Conservation (phyloP, 2,329 filamentous ascomycete genomes). For the Alternaria sp. region DNA sequence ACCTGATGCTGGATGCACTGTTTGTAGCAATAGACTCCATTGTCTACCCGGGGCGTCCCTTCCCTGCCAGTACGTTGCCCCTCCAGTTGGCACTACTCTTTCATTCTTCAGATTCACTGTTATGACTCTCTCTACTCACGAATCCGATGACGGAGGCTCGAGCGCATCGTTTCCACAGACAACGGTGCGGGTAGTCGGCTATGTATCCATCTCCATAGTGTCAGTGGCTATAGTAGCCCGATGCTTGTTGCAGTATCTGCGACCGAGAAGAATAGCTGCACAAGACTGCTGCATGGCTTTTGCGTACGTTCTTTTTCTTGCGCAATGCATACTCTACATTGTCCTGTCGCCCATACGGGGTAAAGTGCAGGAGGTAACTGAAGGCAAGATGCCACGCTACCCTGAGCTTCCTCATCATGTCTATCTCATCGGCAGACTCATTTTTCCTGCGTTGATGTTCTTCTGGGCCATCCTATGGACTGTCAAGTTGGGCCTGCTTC, state of each 20-base stretch:
- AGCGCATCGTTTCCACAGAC: not conserved
- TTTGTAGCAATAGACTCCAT: not conserved
- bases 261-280: not conserved
- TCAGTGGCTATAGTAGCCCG: not conserved
- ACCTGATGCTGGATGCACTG: not conserved
- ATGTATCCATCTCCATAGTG: not conserved
- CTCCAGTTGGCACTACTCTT: not conserved
- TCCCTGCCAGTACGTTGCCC: not conserved
- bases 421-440: not conserved
- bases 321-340: constrained; percentile 1
- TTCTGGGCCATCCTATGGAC: constrained; percentile 5
- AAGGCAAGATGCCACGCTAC: not conserved
- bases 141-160: not conserved
- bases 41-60: not conserved
- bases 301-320: not conserved
- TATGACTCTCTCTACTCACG: not conserved
- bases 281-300: not conserved
- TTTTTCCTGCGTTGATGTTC: not conserved
- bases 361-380: not conserved
- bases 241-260: not conserved
- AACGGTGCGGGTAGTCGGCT: not conserved
- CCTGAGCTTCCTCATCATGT: not conserved
- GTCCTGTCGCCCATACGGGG: not conserved
- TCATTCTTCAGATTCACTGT: not conserved
- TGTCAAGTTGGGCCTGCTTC: constrained; percentile 7